Base-by-base conservation (phyloP, 371 early-diverging fungal species). In the Mortierella sp. region DNA sequence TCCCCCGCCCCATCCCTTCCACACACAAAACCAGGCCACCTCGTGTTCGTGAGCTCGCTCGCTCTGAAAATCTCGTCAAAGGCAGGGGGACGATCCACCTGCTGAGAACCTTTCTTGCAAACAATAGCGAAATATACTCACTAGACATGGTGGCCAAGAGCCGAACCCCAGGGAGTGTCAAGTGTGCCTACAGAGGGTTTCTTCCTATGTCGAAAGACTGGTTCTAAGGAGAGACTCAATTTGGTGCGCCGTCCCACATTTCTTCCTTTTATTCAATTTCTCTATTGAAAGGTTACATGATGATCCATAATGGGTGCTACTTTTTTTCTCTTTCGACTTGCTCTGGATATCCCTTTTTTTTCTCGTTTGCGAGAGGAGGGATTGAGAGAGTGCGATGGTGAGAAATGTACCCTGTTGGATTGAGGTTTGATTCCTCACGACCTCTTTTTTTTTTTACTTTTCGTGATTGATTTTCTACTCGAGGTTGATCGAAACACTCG, bases 101-200 rank as follows among this genome's bases (percentile, higher is more conserved):
- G 78, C 75, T 75, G 77, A 77, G 78, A 78, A 72, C 73, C 73
- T 82, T 78, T 75, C 75, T 73, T 78, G 71, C 78, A 74, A 74
- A 13, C 73, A 28, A 78, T 82, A 78, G 82, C 78, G 82, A 78
- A 53, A 71, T 50, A 67, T 51, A 74, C 72, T 82, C 82, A 77
- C 82, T 77, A 82, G 82, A 82, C 78, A 78, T 82, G 78, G 82
- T 82, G 78, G 78, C 75, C 82, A 72, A 78, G 82, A 82, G 82
- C 82, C 77, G n/a, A 81, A 76, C 48, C 16, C 76, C 77, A 81
- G 81, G 81, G 74, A 72, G 10, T 53, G 61, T 54, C 43, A 54
- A 73, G 73, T 67, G n/a, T 28, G 16, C 71, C 74, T 75, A 14
- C 40, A 57, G 34, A 43, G 73, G 72, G 55, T 59, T 53, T 75